Conservation (phyloP, 139 green algal genomes). For the Zygnema circumcarinatum region DNA sequence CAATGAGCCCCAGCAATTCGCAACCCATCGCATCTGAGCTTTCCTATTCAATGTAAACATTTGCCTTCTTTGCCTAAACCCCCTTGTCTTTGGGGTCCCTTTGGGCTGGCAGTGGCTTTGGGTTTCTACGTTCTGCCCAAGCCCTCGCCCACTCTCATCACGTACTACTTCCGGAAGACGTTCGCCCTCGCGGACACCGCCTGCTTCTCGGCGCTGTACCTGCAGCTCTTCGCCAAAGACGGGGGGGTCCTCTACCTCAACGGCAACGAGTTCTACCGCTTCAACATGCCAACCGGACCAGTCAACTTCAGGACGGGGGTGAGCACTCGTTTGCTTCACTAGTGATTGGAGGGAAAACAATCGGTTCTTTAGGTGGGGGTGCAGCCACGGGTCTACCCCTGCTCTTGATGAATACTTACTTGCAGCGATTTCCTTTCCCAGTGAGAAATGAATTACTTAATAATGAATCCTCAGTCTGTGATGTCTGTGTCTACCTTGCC, state of each 20-base stretch:
- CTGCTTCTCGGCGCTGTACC: slow-evolving; percentile 15
- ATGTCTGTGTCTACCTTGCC: too few relatives aligned
- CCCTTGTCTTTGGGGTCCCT: neutral
- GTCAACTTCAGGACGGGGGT: slow-evolving; percentile 1
- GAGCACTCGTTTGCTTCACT: neutral
- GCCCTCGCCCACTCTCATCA: neutral
- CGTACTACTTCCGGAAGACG: slow-evolving; percentile 35
- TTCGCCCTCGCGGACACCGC: slow-evolving; percentile 19
- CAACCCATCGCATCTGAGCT: too few relatives aligned
- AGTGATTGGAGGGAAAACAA: neutral
- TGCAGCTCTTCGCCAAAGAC: neutral
- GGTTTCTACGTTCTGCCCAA: neutral
- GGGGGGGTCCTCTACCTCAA: slow-evolving; percentile 55
- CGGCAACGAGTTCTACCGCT: slow-evolving; percentile 22
- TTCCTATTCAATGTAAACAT: neutral
- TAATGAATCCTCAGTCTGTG: too few relatives aligned
- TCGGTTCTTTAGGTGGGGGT: neutral
- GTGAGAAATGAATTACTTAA: too few relatives aligned
- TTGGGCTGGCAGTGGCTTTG: neutral
- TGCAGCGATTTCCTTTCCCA: too few relatives aligned
- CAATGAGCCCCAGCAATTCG: too few relatives aligned
- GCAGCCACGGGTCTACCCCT: neutral
- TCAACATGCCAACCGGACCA: slow-evolving; percentile 31
- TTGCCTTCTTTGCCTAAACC: neutral
- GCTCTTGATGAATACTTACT: too few relatives aligned